Evolutionary conservation across 495 filamentous ascomycete genomes (phyloP), one percentile per base, ranked within the genome.

Genomic region (Bacidia gigantensis): DNA sequence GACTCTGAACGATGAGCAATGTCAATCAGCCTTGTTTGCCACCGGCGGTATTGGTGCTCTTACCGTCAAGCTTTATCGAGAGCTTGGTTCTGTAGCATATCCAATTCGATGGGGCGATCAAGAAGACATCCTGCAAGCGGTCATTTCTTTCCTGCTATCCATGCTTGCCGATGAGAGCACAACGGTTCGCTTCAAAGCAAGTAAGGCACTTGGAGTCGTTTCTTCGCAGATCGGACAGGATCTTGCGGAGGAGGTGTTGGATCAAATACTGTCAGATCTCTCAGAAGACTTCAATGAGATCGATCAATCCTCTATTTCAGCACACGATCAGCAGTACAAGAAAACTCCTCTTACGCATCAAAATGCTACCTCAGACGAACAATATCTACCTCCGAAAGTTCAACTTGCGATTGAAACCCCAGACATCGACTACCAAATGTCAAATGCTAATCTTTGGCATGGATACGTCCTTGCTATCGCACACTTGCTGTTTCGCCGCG

Each of bases 151-250:
- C 49, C 63, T 89, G 2, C 72, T 97, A 3, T 74, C 78, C 24
- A 69, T 68, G 9, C 66, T 90, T 1, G 78, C 76, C 10, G 89
- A 97, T 60, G 84, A 86, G 52, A 87, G 95, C 57, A 96, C 89
- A 0, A 84, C 86, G 5, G 87, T 97, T 25, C 74, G 92, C 35
- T 78, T 93, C 64, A 83, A 90, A 29, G 86, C 90, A 10, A 93
- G 87, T 66, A 99, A 99, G 67, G 83, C 89, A 12, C 75, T 97
- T 45, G 93, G 87, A 56, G 75, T 94, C 24, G 79, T 97, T 56
- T 81, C 88, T 0, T 67, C 86, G 48, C 85, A 84, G 58, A 67
- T 50, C 3, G 47, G 23, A 18, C 17, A 7, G 17, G 41, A 44
- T 17, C 7, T 44, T 7, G 41, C 41, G 20, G 20, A 17, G 20